Base-by-base conservation (phyloP, 768 basidiomycete species). In the Agaricus blazei region DNA sequence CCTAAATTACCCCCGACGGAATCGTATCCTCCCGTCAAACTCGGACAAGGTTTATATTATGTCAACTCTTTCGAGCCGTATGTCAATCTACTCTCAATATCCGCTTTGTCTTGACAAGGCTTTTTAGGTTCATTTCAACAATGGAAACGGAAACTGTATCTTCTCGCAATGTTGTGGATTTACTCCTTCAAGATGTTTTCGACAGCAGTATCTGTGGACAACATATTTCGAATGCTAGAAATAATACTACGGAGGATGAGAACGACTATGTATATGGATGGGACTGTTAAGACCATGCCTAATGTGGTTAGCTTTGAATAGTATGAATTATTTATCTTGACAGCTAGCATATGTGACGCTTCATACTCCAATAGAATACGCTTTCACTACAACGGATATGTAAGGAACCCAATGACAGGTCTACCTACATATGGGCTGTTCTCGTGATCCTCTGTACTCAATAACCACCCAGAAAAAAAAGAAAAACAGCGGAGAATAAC, bases 121-220 rank as follows among this genome's bases (percentile, higher is more conserved):
- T 14, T 11, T 48, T 24, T 19, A 90, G 89, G 31, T 82, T 92
- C 62, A 88, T 94, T 45, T 90, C 86, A 12, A 93, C 92, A 5
- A 97, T 98, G 95, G 95, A 98, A 69, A 95, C 93, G 0, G 86
- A 94, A 70, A 93, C 90, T 0, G 68, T 96, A 31, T 78, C 90
- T 0, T 82, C 90, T 0, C 82, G 92, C 31, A 94, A 95, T 66
- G 77, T 88, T 38, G 90, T 92, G 46, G 91, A 93, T 62, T 72
- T 90, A 26, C 75, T 93, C 19, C 72, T 94, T 23, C 77, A 81
- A 34, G 88, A 93, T 31, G 79, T 85, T 62, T 93, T 88, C 67
- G 72, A 78, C 36, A 73, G 81, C 0, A 78, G 85, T n/a, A 77
- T 93, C 37, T 94, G 91, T 65, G 81, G 81, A n/a, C 54, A 59